Evolutionary conservation across 305 asterid species (phyloP).

Genomic region (Stenogyne calaminthoides): DNA sequence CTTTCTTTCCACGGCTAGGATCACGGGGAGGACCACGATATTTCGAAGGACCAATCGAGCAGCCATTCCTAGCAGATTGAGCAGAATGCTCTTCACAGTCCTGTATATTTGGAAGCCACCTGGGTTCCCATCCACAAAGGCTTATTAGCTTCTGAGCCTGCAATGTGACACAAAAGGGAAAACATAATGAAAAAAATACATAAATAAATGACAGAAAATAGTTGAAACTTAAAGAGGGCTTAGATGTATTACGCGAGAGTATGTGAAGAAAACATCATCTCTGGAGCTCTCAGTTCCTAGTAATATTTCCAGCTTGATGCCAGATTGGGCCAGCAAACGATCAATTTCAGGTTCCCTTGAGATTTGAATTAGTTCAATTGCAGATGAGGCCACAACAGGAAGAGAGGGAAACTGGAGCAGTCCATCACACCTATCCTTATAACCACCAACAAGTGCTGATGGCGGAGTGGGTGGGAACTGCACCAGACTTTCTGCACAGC

Average conservation of each 20-base stretch:
- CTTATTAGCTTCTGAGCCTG: conserved; percentile 97
- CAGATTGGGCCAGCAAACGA: conserved; percentile 79
- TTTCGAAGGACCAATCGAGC: conserved; percentile 77
- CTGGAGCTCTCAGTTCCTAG: conserved; percentile 62
- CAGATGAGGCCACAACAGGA: conserved; percentile 80
- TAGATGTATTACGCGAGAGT: conserved; percentile 68
- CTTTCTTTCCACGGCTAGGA: conserved; percentile 81
- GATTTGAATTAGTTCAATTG: conserved; percentile 73
- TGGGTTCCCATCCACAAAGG: conserved; percentile 99
- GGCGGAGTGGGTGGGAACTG: conserved; percentile 99
- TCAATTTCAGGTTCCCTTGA: conserved; percentile 88
- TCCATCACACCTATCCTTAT: conserved; percentile 97
- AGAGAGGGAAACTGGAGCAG: conserved; percentile 90
- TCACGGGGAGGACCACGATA: conserved; percentile 67
- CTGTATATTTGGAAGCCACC: conserved; percentile 99
- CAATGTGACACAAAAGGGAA: conserved; percentile 30
- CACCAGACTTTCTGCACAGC: conserved; percentile 95
- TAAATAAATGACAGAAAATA: neutral
- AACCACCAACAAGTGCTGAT: conserved; percentile 96
- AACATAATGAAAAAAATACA: conserved; percentile 3
- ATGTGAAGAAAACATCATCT: conserved; percentile 70
- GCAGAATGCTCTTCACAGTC: conserved; percentile 99
- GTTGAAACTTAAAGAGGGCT: conserved; percentile 26
- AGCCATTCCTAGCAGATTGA: conserved; percentile 91
- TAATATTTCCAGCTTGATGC: conserved; percentile 61